Base-by-base conservation (phyloP, 148 eudicot genomes). In the Amaranthus cruentus region DNA sequence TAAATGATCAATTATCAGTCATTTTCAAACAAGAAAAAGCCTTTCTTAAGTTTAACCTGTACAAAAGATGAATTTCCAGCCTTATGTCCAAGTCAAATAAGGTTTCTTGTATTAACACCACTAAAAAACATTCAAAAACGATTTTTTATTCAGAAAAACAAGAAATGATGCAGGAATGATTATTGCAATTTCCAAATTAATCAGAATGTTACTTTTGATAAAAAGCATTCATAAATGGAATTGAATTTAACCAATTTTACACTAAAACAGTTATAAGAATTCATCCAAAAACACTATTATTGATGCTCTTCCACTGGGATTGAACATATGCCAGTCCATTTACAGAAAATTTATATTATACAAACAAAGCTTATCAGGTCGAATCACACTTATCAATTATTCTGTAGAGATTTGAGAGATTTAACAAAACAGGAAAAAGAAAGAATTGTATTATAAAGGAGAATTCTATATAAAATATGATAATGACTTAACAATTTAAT, bases 301-400 rank as follows among this genome's bases (percentile, higher is more conserved):
- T 76, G 68, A 76, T 76, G 78, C 73, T 52, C 68, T 69, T 69
- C 60, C 73, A 76, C 78, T 69, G 14, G 47, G 62, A 21, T 38
- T 56, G 49, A 12, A 51, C 70, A 74, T 38, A 66, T 46, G 4
- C 43, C 47, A 42, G 54, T 65, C 15, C 60, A 73, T 73, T 18
- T 46, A 55, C 28, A 28, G 44, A 60, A 60, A 10, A 21, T 6
- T 7, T 60, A 28, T 60, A 3, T 42, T 21, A n/a, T 61, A 38
- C 55, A 64, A 70, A 55, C 55, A 55, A 55, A 63, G 47, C 44
- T 57, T 10, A 64, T 77, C 51, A 64, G 55, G 12, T 70, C 47
- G 72, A 43, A 48, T 54, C 54, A 52, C 62, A 65, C 61, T 53
- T 53, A 54, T 64, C 51, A 74, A 54, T 64, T 53, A 64, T 64